These are phyloP conservation scores for Hyaloscypha variabilis DNA, from an alignment of 495 filamentous ascomycete genomes.

Conservation along the genomic window DNA sequence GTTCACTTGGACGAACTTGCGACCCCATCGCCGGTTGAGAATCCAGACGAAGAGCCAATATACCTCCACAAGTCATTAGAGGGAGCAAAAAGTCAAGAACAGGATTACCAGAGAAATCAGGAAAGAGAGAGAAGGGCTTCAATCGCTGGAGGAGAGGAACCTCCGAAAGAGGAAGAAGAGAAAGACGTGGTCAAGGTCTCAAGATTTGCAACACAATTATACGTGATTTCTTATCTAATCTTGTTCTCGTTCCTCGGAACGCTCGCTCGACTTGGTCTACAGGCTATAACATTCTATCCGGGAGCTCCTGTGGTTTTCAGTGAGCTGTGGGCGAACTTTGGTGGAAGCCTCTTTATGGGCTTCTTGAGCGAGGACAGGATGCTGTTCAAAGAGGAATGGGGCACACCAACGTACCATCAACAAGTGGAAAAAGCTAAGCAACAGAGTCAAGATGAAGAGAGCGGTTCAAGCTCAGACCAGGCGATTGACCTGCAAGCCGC, in stretches of 20 bases:
- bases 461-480: constrained; percentile 21
- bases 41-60: constrained; percentile 40
- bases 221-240: constrained; percentile 78
- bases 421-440: constrained; percentile 37
- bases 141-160: constrained; percentile 3
- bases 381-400: constrained; percentile 73
- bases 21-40: constrained; percentile 46
- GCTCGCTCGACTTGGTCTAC: constrained; percentile 78
- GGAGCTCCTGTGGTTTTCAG: constrained; percentile 73
- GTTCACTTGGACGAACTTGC: constrained; percentile 50
- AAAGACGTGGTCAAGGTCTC: constrained; percentile 37
- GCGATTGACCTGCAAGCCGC: constrained; percentile 39
- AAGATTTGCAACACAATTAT: constrained; percentile 67
- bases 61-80: constrained; percentile 34
- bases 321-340: constrained; percentile 89
- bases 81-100: constrained; percentile 24
- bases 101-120: constrained; percentile 27
- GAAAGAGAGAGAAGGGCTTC: constrained; percentile 28
- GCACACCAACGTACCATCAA: constrained; percentile 38
- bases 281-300: constrained; percentile 80
- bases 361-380: constrained; percentile 80
- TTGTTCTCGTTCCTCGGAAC: constrained; percentile 89
- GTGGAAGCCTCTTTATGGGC: constrained; percentile 82
- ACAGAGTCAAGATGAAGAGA: constrained; percentile 36
- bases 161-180: constrained; percentile 15